These are phyloP conservation scores for Vaccinium vitisidaea DNA, from an alignment of 148 eudicot genomes.

Conservation along the genomic window DNA sequence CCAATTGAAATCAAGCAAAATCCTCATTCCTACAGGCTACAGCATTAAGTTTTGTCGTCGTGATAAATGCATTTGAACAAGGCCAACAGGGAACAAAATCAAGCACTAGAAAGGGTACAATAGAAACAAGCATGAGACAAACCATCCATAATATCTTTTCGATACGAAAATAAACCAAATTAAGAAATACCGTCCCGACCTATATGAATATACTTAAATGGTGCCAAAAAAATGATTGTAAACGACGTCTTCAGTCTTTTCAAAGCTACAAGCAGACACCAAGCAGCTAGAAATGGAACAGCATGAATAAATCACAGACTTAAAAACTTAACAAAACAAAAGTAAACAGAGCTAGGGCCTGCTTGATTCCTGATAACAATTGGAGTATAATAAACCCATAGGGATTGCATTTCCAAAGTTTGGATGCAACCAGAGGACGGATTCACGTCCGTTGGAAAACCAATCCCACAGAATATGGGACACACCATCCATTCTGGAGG, in stretches of 20 bases:
- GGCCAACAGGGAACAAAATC: not conserved
- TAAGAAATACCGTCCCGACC: not conserved
- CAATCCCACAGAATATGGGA: not conserved
- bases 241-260: not conserved
- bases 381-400: not conserved
- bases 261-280: conserved; percentile 5
- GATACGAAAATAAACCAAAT: not conserved
- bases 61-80: not conserved
- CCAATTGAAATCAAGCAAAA: not conserved
- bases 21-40: conserved; percentile 3
- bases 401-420: not conserved
- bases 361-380: not conserved
- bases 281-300: not conserved
- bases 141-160: not conserved
- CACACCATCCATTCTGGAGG: not conserved
- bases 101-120: not conserved
- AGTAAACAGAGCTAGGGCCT: not conserved
- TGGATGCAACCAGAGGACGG: not conserved
- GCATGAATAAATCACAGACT: not conserved
- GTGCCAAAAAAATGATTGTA: not conserved
- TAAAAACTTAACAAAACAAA: not conserved
- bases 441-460: not conserved
- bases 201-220: not conserved
- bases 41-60: not conserved
- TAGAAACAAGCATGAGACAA: not conserved